A percentile compares a stretch with the other conserved stretches of the same genome.
These are phyloP conservation scores for Penicillium sp. DNA, from an alignment of 2,329 filamentous ascomycete genomes.

Conservation along the genomic window DNA sequence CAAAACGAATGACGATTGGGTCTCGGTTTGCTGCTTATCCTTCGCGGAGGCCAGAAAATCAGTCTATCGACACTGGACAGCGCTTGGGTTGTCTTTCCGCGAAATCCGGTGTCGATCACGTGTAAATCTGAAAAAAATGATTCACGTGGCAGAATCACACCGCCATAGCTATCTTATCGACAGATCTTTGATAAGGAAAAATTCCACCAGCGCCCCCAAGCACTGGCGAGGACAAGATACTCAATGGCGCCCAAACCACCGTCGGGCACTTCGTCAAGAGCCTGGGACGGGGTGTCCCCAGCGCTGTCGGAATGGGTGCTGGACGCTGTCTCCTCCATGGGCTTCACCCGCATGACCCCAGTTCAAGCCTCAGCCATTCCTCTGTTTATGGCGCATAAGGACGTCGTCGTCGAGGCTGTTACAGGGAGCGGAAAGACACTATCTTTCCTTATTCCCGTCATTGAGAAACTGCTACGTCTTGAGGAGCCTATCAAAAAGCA, in stretches of 20 bases:
- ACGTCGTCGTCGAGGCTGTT: constrained; percentile 91
- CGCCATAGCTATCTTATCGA: constrained; percentile 40
- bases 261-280: constrained; percentile 51
- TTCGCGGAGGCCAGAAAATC: constrained; percentile 12
- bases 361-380: constrained; percentile 94
- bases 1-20: constrained; percentile 7
- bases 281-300: constrained; percentile 73
- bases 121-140: constrained; percentile 13
- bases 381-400: constrained; percentile 86
- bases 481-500: constrained; percentile 86
- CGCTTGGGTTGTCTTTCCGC: constrained; percentile 14
- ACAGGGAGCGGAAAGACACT: constrained; percentile 92
- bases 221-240: neutral
- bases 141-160: constrained; percentile 29
- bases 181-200: constrained; percentile 19
- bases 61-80: neutral
- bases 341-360: constrained; percentile 85
- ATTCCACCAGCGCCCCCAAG: constrained; percentile 2
- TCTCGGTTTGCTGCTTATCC: constrained; percentile 14
- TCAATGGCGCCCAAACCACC: constrained; percentile 50
- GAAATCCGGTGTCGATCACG: constrained; percentile 22
- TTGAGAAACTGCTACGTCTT: constrained; percentile 79
- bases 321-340: constrained; percentile 81
- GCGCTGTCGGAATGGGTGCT: constrained; percentile 81
- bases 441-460: constrained; percentile 80